A percentile compares a stretch with the other conserved stretches of the same genome.
Evolutionary conservation across 345 rosid species (phyloP).

Genomic region (Atalantia buxifolia): DNA sequence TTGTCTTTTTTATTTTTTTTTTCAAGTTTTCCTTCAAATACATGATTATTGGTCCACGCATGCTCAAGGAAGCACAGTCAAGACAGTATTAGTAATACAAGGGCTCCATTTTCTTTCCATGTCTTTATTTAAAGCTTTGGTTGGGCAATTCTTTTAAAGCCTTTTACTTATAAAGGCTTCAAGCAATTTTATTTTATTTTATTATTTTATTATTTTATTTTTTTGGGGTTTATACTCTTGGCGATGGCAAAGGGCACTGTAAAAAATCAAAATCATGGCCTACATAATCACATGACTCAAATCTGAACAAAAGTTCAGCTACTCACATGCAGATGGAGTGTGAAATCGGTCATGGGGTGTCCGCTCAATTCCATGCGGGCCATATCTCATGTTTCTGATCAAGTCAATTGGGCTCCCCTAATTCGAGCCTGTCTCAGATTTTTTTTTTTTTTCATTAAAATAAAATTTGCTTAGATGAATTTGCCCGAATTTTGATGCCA

Average conservation of each 20-base stretch:
- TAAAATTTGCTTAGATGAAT: too few relatives aligned
- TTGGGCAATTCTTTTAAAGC: neutral
- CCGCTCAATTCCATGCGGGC: neutral
- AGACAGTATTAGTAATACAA: neutral
- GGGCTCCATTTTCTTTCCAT: too few relatives aligned
- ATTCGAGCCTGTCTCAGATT: neutral
- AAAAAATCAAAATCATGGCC: neutral
- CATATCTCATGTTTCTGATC: neutral
- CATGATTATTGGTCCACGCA: neutral
- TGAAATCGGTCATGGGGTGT: neutral
- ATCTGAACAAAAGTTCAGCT: neutral
- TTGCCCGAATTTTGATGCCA: too few relatives aligned
- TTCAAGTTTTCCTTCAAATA: neutral
- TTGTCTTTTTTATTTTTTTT: too few relatives aligned
- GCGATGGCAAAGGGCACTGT: neutral
- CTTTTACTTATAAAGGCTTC: too few relatives aligned
- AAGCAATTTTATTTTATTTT: too few relatives aligned
- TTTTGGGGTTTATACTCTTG: too few relatives aligned
- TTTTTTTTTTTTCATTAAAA: too few relatives aligned
- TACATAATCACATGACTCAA: neutral
- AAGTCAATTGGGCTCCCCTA: neutral
- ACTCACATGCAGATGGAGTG: neutral
- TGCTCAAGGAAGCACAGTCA: neutral
- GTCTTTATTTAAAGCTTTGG: neutral
- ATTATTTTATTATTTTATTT: too few relatives aligned